A percentile compares a stretch with the other conserved stretches of the same genome.
Conservation (phyloP, 2,329 filamentous ascomycete species). For the Lecanicillium sp. region DNA sequence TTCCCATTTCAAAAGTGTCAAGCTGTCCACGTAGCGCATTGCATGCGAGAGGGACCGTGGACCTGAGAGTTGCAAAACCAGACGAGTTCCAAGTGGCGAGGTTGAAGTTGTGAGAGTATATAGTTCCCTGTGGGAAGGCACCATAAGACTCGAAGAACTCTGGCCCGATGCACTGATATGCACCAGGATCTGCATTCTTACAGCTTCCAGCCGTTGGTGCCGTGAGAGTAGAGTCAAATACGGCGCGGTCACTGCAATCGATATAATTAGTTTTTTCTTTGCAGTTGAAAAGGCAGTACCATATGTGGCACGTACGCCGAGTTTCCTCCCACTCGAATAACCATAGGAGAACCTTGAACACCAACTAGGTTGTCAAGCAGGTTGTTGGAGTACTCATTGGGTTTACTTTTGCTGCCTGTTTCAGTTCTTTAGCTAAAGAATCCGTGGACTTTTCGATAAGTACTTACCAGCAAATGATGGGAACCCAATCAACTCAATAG, state of each 20-base stretch:
- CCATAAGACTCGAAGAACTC: conserved; percentile 16
- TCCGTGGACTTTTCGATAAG: neutral
- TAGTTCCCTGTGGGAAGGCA: conserved; percentile 12
- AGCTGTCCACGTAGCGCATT: conserved; percentile 15
- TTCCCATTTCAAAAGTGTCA: conserved; percentile 15
- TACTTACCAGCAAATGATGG: conserved; percentile 13
- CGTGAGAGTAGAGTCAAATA: conserved; percentile 14
- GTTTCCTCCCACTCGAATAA: conserved; percentile 14
- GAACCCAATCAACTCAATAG: conserved; percentile 14
- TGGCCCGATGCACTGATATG: conserved; percentile 17
- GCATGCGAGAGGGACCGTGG: conserved; percentile 16
- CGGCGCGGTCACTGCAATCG: conserved; percentile 14
- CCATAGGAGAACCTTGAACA: conserved; percentile 10
- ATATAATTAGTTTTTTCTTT: neutral
- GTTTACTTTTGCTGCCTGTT: conserved; percentile 9
- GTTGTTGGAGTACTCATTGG: conserved; percentile 13
- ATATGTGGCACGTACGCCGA: conserved; percentile 11
- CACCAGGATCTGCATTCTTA: conserved; percentile 14
- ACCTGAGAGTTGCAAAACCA: conserved; percentile 13
- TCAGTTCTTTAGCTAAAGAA: neutral
- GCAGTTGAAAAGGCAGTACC: neutral
- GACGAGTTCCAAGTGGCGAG: conserved; percentile 16
- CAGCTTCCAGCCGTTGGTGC: conserved; percentile 13
- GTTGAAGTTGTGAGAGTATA: conserved; percentile 16
- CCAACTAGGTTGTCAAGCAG: conserved; percentile 12